Evolutionary conservation across 352 stramenopile genomes (phyloP), one percentile per base, ranked within the genome.

Genomic region (Phytophthora multivora): DNA sequence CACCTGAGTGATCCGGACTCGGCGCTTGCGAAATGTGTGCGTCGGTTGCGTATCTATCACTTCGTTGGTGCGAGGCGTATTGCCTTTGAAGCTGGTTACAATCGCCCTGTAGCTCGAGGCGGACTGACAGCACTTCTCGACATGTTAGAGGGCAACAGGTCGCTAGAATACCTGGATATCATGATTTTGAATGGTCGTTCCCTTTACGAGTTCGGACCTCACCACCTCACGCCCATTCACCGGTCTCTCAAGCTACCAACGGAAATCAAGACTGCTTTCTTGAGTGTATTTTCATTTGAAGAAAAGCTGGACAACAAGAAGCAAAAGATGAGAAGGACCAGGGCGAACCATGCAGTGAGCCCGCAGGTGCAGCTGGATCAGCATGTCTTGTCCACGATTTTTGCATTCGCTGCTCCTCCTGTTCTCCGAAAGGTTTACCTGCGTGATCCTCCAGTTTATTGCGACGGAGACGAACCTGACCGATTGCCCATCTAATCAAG

Each of bases 121-220:
- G 50, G 39, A 8, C 39, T 47, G 5, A 52, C 47, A 10, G 41
- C 42, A 3, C 16, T 53, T n/a, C 12, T 30, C 3, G 2, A 13
- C 39, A 61, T 61, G 42, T 25, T 61, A 16, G 3, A 4, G 0
- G 42, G 52, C 18, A 61, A 61, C 41, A 31, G 23, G 2, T 21
- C 36, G 4, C 23, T 61, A 16, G 53, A 10, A 8, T 61, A 53
- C 26, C 41, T 61, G 12, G 35, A 53, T n/a, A 10, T 23, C 21
- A 23, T 23, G 21, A 3, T 23, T 23, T 23, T 3, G 21, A 23
- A 3, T 23, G 21, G 21, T 23, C 21, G 21, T 23, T 23, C 3
- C 21, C 21, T 23, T 23, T 23, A 23, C 21, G 21, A 23, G 21
- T 23, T 23, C 21, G 2, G 21, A 23, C 21, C 21, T 1, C 3